Evolutionary conservation across 1,284 basidiomycete species (phyloP), one percentile per base, ranked within the genome.

Genomic region (Entoloma clypeatum): DNA sequence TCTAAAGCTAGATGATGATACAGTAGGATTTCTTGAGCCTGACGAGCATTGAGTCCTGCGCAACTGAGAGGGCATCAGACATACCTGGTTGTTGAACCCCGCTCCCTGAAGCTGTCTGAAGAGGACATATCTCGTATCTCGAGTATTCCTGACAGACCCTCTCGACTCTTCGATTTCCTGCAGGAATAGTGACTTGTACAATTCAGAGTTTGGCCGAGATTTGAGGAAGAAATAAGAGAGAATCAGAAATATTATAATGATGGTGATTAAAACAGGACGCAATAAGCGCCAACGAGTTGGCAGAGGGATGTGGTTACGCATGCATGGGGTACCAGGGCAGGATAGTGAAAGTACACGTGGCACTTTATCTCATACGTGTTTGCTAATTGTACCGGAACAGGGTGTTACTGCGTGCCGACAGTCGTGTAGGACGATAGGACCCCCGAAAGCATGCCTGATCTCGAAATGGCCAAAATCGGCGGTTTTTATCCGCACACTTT

Each of bases 31-130:
- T 72, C 70, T 51, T 70, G 68, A 16, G 63, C 65, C 68, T 72
- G 45, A 29, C 3, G n/a, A n/a, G 14, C 14, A 19, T 24, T 41
- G 11, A 43, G 30, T 37, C 32, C 18, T 13, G 18, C 17, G 24
- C 22, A 21, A 24, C 9, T 17, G 24, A 27, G 24, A 30, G 23
- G 9, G 23, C 7, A 38, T 7, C 18, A 32, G 16, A 42, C 54
- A 8, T 36, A 63, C 69, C 53, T 72, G 68, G 41, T 70, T 72
- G 38, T 70, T 71, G 44, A 72, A 72, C 2, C 68, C 70, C 32
- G 67, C 68, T 7, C 69, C 70, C 35, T 67, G 64, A 10, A 70
- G 55, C 43, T 71, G 70, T 42, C 58, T 63, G 46, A 70, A 70
- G 34, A 62, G 49, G 2, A 71, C 68, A 53, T 63, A 71, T 53